Evolutionary conservation across 805 yeast genomes (phyloP).

Genomic region (Starmerella stigmatis): DNA sequence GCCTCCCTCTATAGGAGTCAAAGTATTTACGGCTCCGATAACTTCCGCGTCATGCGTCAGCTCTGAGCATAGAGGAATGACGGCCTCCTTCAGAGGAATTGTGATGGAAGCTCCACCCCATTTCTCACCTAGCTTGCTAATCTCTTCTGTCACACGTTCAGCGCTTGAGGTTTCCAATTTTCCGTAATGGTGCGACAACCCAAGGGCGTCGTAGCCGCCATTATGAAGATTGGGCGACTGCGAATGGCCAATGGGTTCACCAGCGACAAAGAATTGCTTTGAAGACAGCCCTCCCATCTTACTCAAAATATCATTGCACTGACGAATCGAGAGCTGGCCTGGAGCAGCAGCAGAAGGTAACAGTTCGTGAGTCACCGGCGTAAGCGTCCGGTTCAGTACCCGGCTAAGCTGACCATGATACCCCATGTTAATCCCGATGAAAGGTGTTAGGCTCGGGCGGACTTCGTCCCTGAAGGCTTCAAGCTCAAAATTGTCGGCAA

Average conservation of each 20-base stretch:
- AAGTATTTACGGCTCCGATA: constrained; percentile 94
- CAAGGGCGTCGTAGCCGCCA: constrained; percentile 61
- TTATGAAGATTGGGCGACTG: constrained; percentile 82
- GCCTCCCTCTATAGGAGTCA: constrained; percentile 45
- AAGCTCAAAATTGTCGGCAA: constrained; percentile 58
- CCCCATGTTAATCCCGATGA: constrained; percentile 79
- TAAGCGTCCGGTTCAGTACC: constrained; percentile 60
- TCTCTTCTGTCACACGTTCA: constrained; percentile 40
- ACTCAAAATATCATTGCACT: constrained; percentile 48
- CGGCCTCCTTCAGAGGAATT: constrained; percentile 80
- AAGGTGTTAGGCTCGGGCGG: constrained; percentile 45
- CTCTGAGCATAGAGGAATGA: constrained; percentile 54
- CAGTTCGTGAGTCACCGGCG: constrained; percentile 72
- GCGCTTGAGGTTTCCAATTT: constrained; percentile 61
- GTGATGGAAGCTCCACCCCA: constrained; percentile 96
- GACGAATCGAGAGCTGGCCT: constrained; percentile 59
- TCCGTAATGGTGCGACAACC: constrained; percentile 63
- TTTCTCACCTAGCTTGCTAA: constrained; percentile 37
- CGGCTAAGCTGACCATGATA: constrained; percentile 66
- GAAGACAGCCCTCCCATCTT: constrained; percentile 53
- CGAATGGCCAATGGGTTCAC: constrained; percentile 75
- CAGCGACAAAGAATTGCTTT: constrained; percentile 62
- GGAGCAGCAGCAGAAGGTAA: constrained; percentile 68
- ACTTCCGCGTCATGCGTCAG: constrained; percentile 62
- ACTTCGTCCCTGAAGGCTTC: constrained; percentile 51